These are phyloP conservation scores for Fistulifera solaris DNA, from an alignment of 108 stramenopile genomes.

Conservation along the genomic window DNA sequence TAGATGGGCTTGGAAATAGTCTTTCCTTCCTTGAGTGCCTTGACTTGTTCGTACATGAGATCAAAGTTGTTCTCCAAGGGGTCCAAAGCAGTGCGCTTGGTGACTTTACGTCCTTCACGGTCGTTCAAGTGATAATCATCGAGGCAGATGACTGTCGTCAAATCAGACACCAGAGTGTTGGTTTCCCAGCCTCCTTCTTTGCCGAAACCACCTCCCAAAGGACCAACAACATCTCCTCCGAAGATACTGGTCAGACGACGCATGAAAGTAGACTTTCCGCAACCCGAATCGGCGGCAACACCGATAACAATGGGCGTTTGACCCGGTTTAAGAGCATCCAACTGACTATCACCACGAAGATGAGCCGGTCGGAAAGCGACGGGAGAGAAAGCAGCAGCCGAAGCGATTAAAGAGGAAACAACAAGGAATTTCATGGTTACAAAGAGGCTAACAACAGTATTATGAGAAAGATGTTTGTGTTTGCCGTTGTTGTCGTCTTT, in stretches of 20 bases:
- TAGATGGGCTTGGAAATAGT: slow-evolving; percentile 93
- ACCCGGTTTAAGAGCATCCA: slow-evolving; percentile 60
- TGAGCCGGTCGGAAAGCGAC: slow-evolving; percentile 40
- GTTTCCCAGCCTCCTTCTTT: slow-evolving; percentile 94
- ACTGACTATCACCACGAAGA: slow-evolving; percentile 20
- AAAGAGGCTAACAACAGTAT: not conserved
- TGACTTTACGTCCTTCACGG: slow-evolving; percentile 89
- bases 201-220: slow-evolving; percentile 88
- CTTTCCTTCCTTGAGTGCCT: slow-evolving; percentile 91
- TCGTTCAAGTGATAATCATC: slow-evolving; percentile 98
- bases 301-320: slow-evolving; percentile 87
- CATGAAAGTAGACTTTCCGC: slow-evolving; percentile 99
- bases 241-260: slow-evolving; percentile 94
- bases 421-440: slow-evolving; percentile 38
- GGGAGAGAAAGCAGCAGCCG: slow-evolving; percentile 46
- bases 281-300: slow-evolving; percentile 96
- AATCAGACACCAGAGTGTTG: slow-evolving; percentile 94
- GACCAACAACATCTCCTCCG: slow-evolving; percentile 90
- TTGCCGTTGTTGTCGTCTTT: too few species aligned
- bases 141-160: slow-evolving; percentile 95
- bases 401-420: slow-evolving; percentile 17
- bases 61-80: slow-evolving; percentile 94
- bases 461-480: too few species aligned
- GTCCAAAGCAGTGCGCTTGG: slow-evolving; percentile 87
- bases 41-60: slow-evolving; percentile 95